Percentiles rank a stretch among this genome's conserved stretches.
Evolutionary conservation across 768 basidiomycete genomes (phyloP).

Genomic region (Suillus paluster): DNA sequence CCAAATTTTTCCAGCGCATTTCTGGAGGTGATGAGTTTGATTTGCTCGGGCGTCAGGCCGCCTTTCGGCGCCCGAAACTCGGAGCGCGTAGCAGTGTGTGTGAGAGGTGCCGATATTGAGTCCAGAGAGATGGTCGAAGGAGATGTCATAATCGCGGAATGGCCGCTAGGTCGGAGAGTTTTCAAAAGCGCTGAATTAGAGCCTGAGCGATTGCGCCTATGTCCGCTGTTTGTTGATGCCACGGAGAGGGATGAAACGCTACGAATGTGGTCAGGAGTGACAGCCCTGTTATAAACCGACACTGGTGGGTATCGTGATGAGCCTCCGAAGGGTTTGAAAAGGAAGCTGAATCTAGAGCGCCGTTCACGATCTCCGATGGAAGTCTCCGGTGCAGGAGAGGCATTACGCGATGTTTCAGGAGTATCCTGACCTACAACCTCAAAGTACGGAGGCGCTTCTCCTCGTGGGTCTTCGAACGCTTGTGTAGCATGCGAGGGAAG

Average conservation of each 20-base stretch:
- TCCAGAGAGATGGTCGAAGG: conserved; percentile 73
- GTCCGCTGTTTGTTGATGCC: conserved; percentile 28
- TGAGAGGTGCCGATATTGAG: conserved; percentile 76
- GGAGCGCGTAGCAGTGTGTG: conserved; percentile 72
- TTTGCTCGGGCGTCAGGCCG: conserved; percentile 54
- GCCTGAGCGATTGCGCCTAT: conserved; percentile 42
- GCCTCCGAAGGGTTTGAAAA: conserved; percentile 43
- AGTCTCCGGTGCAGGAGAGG: conserved; percentile 16
- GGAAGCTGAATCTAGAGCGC: conserved; percentile 54
- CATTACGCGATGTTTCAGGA: conserved; percentile 16
- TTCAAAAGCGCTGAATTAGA: conserved; percentile 32
- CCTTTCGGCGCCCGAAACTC: conserved; percentile 64
- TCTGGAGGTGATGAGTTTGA: conserved; percentile 70
- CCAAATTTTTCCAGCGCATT: conserved; percentile 73
- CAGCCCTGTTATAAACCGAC: conserved; percentile 22
- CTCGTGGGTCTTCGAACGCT: conserved; percentile 46
- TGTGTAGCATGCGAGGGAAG: conserved; percentile 18
- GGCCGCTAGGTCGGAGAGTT: conserved; percentile 43
- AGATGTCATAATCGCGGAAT: conserved; percentile 53
- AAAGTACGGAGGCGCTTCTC: conserved; percentile 71
- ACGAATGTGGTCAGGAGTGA: conserved; percentile 22
- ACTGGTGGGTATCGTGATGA: conserved; percentile 25
- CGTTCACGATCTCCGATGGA: conserved; percentile 22
- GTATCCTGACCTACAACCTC: conserved; percentile 47
- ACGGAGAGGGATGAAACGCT: conserved; percentile 26